Percentiles rank a stretch among this genome's conserved stretches.
These are phyloP conservation scores for Curvularia hawaiiensis DNA, from an alignment of 2,329 filamentous ascomycete genomes.

Conservation along the genomic window DNA sequence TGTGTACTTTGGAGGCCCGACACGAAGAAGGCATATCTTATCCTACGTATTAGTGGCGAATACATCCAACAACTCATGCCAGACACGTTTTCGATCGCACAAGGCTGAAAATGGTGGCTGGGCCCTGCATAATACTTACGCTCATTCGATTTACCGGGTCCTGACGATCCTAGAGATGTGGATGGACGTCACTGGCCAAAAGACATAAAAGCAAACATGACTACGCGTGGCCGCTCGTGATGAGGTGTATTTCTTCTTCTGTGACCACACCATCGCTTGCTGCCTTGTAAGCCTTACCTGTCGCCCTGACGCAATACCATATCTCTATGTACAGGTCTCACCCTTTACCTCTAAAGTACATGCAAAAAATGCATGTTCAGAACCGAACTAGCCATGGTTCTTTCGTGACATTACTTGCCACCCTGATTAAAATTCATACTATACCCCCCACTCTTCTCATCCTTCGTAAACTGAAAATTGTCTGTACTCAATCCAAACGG, in stretches of 20 bases:
- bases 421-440: constrained; percentile 82
- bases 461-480: constrained; percentile 93
- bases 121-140: neutral
- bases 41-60: too few species aligned
- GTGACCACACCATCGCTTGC: neutral
- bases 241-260: neutral
- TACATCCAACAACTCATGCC: neutral
- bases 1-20: neutral
- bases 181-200: neutral
- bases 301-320: neutral
- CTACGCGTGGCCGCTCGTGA: neutral
- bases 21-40: too few species aligned
- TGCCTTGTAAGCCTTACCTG: neutral
- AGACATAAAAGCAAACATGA: neutral
- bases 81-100: neutral
- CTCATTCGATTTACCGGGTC: neutral
- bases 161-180: neutral
- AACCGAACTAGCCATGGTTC: neutral
- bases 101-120: neutral
- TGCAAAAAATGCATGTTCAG: neutral
- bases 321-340: neutral
- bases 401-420: constrained; percentile 1
- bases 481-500: constrained; percentile 94
- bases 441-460: constrained; percentile 87
- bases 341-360: neutral